Evolutionary conservation across 768 basidiomycete species (phyloP).

Genomic region (Amanita rimosa): DNA sequence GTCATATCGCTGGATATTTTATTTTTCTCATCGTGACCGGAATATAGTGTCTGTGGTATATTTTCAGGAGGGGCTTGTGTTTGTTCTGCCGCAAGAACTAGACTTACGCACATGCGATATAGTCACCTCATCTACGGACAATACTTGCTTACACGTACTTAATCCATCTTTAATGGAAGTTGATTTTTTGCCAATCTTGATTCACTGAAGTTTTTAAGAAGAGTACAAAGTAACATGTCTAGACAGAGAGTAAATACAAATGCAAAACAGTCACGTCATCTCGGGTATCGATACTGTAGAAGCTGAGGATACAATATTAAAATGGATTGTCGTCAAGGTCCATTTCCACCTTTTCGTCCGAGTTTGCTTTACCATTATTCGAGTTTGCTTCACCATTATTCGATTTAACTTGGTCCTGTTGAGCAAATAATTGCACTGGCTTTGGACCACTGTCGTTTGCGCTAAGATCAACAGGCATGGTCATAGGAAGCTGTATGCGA

Average conservation of each 20-base stretch:
- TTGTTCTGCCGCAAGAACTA: constrained; percentile 69
- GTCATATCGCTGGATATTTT: not conserved
- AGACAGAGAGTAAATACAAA: not conserved
- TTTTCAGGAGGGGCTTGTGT: constrained; percentile 76
- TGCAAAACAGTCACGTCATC: not conserved
- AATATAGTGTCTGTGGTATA: constrained; percentile 67
- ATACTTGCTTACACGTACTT: not conserved
- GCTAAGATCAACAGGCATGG: constrained; percentile 1
- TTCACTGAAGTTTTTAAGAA: too few species aligned
- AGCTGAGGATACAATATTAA: constrained; percentile 19
- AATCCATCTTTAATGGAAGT: not conserved
- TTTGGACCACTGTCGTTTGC: constrained; percentile 42
- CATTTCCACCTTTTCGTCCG: constrained; percentile 23
- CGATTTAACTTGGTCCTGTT: constrained; percentile 28
- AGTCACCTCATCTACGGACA: not conserved
- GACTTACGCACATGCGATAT: constrained; percentile 9
- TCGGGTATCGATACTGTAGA: constrained; percentile 2
- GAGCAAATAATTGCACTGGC: constrained; percentile 50
- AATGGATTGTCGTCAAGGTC: constrained; percentile 64
- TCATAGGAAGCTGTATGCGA: constrained; percentile 8
- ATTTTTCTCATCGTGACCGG: too few species aligned
- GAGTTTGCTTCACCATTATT: constrained; percentile 25
- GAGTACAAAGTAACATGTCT: not conserved
- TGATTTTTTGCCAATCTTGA: not conserved
- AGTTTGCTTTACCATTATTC: constrained; percentile 17